Percentiles rank a stretch among this genome's conserved stretches.
Evolutionary conservation across 1,284 basidiomycete genomes (phyloP).

Genomic region (Papiliotrema terrestris): DNA sequence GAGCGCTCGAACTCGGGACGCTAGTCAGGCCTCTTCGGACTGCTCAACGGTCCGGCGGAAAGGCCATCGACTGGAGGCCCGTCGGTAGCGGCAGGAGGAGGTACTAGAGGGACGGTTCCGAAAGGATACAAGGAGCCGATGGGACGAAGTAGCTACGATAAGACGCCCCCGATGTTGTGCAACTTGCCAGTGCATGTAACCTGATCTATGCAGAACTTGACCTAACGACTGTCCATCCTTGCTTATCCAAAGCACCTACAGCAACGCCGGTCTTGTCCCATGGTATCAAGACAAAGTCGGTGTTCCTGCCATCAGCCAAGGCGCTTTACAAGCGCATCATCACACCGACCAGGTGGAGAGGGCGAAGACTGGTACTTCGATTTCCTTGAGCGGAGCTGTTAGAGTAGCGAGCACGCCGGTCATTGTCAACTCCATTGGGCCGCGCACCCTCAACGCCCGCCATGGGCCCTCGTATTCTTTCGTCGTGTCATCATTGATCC

Average conservation of each 20-base stretch:
- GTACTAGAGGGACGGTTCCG: slow-evolving; percentile 10
- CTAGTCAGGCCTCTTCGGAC: slow-evolving; percentile 48
- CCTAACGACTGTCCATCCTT: slow-evolving; percentile 13
- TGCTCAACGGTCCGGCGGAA: slow-evolving; percentile 43
- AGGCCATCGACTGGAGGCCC: slow-evolving; percentile 50
- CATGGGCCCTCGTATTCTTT: slow-evolving; percentile 14
- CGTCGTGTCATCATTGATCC: background rate
- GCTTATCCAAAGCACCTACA: slow-evolving; percentile 10
- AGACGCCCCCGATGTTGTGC: too few relatives aligned
- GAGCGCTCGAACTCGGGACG: slow-evolving; percentile 45
- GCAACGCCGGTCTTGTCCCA: slow-evolving; percentile 14
- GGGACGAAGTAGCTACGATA: too few relatives aligned
- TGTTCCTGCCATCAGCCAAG: slow-evolving; percentile 17
- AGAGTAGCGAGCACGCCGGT: slow-evolving; percentile 60
- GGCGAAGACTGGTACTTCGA: slow-evolving; percentile 59
- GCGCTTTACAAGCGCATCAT: background rate
- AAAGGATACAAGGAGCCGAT: too few relatives aligned
- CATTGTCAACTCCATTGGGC: slow-evolving; percentile 66
- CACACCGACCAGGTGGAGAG: slow-evolving; percentile 61
- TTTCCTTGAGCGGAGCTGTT: slow-evolving; percentile 57
- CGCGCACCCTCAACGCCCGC: slow-evolving; percentile 59
- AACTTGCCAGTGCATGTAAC: too few relatives aligned
- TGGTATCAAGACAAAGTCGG: slow-evolving; percentile 27
- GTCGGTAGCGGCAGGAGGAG: slow-evolving; percentile 41
- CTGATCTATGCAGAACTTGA: too few relatives aligned